Evolutionary conservation across 140 eudicot species (phyloP).

Genomic region (Anethum foeniculum): DNA sequence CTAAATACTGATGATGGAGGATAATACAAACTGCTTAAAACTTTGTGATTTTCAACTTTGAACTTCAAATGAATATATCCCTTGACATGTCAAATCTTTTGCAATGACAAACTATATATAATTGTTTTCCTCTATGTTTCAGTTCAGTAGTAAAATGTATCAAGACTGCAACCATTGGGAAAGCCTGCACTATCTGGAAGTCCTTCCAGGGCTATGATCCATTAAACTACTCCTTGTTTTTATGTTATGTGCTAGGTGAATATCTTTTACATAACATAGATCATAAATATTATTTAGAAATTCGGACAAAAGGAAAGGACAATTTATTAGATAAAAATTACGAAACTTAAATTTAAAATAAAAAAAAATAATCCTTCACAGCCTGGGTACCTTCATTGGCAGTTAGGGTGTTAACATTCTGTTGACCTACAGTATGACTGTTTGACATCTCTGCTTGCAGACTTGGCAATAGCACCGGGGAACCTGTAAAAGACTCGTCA

Average conservation of each 20-base stretch:
- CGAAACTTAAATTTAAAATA: neutral
- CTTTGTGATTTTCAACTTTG: neutral
- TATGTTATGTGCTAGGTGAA: too few relatives aligned
- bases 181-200: neutral
- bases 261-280: too few relatives aligned
- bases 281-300: neutral
- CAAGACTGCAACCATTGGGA: neutral
- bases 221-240: neutral
- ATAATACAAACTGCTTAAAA: neutral
- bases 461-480: constrained; percentile 20
- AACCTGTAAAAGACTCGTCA: constrained; percentile 20
- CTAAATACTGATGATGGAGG: neutral
- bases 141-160: neutral
- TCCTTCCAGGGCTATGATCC: neutral
- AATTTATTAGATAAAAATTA: neutral
- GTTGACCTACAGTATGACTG: constrained; percentile 21
- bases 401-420: constrained; percentile 10
- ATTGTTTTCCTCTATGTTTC: too few relatives aligned
- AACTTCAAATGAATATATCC: neutral
- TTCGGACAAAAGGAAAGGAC: neutral
- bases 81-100: neutral
- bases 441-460: constrained; percentile 21
- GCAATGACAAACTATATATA: neutral
- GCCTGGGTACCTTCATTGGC: constrained; percentile 34
- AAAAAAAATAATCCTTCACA: neutral